Evolutionary conservation across 345 rosid genomes (phyloP), one percentile per base, ranked within the genome.

Genomic region (Erysimum cheiranthoides): DNA sequence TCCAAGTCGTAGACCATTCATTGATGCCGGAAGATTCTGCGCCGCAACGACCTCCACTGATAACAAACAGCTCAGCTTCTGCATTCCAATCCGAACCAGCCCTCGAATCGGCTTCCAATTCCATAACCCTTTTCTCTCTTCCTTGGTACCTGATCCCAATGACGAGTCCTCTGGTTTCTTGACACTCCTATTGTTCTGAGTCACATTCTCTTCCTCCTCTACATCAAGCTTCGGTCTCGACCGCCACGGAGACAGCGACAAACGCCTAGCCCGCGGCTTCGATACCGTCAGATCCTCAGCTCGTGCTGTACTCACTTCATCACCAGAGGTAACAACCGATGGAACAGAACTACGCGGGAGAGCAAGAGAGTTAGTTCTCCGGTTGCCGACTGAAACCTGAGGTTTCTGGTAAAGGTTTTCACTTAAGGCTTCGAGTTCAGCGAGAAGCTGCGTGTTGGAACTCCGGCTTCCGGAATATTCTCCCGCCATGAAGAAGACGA

Each of bases 31-130:
- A 34, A 94, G 86, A 54, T 93, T 93, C 61, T 90, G 99, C 1
- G 86, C 90, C 14, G 92, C 79, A 10, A 89, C 93, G 5, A 94
- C 89, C 78, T 94, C 99, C 1, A 89, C 95, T 0, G 98, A 94
- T 76, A 94, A 78, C 84, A 94, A 79, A 61, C 98, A 92, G 79
- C 92, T 90, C 70, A 92, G 49, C 73, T 92, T 94, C 73, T 89
- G 96, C 98, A 85, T 94, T 56, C 93, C 91, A 31, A 94, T 88
- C 50, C 87, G 96, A 9, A 85, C 56, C 36, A 94, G 83, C 2
- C 90, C 97, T 12, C 96, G 89, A 59, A 94, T 84, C 8, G 98
- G 98, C 67, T 92, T 94, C 98, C 98, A 94, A 16, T 76, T 87
- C 98, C 97, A 90, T 70, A 92, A 80, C 38, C 97, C 97, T 73